These are phyloP conservation scores for Pythium myriotylum DNA, from an alignment of 352 stramenopile genomes.

Conservation along the genomic window DNA sequence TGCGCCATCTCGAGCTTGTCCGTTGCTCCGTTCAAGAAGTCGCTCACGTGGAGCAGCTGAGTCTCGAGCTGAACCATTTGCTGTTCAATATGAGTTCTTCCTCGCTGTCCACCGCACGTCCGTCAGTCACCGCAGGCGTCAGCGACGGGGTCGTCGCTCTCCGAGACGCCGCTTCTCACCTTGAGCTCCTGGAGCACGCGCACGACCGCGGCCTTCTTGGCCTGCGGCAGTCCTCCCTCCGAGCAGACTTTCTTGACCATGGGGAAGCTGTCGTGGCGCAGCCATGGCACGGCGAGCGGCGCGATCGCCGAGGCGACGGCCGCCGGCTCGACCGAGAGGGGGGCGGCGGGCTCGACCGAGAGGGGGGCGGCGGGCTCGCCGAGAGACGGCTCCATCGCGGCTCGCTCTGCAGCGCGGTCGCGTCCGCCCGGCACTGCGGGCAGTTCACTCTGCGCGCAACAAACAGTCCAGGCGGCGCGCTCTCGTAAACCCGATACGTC, in stretches of 20 bases:
- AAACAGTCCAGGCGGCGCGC: neutral
- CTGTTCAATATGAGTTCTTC: conserved; percentile 51
- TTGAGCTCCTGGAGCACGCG: conserved; percentile 71
- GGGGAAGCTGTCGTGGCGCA: conserved; percentile 69
- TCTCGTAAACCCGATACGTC: neutral
- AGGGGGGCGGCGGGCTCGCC: neutral
- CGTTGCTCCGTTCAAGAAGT: conserved; percentile 57
- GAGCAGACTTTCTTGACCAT: conserved; percentile 55
- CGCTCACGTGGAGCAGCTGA: conserved; percentile 57
- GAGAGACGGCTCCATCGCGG: conserved; percentile 12
- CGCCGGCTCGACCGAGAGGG: neutral
- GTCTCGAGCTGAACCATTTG: conserved; percentile 65
- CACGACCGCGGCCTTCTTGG: conserved; percentile 55
- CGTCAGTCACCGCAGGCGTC: conserved; percentile 1
- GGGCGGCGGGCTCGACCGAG: neutral
- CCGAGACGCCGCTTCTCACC: conserved; percentile 25
- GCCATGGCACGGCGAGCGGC: conserved; percentile 57
- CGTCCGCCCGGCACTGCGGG: neutral
- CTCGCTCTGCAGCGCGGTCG: too few relatives aligned
- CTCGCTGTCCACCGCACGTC: conserved; percentile 34
- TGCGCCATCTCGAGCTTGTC: conserved; percentile 41
- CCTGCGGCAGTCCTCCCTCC: conserved; percentile 41
- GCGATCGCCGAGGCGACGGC: conserved; percentile 17
- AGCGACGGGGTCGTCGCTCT: neutral
- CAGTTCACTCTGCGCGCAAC: conserved; percentile 10